Conservation (phyloP, 2,329 filamentous ascomycete species). For the Aaosphaeria arxii region DNA sequence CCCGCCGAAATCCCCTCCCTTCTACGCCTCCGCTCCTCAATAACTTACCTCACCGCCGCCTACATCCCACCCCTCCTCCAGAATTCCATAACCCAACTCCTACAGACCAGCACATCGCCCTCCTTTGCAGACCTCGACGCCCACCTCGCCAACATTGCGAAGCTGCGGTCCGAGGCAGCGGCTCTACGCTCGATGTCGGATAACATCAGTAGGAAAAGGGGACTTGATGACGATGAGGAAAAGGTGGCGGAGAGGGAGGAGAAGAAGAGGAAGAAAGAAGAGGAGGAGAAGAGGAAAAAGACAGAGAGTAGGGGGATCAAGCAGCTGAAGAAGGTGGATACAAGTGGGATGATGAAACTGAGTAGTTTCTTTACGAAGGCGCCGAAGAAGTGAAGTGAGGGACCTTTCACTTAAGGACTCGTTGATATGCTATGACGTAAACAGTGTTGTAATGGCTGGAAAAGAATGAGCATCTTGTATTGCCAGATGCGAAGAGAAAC, state of each 20-base stretch:
- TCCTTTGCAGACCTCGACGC: slow-evolving; percentile 70
- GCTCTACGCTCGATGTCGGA: slow-evolving; percentile 66
- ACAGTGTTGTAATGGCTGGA: background rate
- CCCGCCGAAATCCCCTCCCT: slow-evolving; percentile 53
- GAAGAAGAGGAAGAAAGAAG: slow-evolving; percentile 82
- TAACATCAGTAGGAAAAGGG: slow-evolving; percentile 65
- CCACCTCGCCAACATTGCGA: slow-evolving; percentile 65
- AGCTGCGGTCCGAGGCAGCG: slow-evolving; percentile 68
- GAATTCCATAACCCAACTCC: slow-evolving; percentile 43
- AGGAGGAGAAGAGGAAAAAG: slow-evolving; percentile 85
- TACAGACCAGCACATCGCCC: slow-evolving; percentile 35
- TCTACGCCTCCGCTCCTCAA: slow-evolving; percentile 62
- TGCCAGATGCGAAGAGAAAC: too few relatives aligned
- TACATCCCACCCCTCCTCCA: slow-evolving; percentile 53
- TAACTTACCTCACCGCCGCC: slow-evolving; percentile 61
- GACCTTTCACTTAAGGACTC: background rate
- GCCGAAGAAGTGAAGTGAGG: slow-evolving; percentile 21
- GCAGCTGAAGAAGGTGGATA: slow-evolving; percentile 86
- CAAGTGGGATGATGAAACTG: slow-evolving; percentile 93
- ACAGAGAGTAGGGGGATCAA: slow-evolving; percentile 73
- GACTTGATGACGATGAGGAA: slow-evolving; percentile 59
- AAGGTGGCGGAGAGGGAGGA: slow-evolving; percentile 62
- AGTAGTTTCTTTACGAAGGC: slow-evolving; percentile 86
- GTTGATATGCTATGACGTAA: background rate
- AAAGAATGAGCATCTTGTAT: background rate